Evolutionary conservation across 306 rosid species (phyloP).

Genomic region (Glycyrrhiza uralensis): DNA sequence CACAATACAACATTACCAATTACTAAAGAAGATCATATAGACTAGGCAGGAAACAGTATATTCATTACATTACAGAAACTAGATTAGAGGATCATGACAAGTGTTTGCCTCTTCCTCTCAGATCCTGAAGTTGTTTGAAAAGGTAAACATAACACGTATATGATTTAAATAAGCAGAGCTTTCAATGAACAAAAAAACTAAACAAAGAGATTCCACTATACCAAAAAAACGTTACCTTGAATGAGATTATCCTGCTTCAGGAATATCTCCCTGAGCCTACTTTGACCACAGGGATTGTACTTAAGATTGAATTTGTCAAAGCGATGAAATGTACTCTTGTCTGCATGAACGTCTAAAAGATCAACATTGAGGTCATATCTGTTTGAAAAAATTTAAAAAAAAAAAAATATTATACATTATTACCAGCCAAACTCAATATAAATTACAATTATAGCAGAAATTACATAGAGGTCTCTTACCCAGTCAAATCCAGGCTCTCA

Average conservation of each 20-base stretch:
- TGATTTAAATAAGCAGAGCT: background rate
- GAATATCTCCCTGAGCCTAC: slow-evolving; percentile 96
- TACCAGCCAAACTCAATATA: background rate
- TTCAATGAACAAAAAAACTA: background rate
- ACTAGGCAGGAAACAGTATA: background rate
- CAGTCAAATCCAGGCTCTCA: slow-evolving; percentile 88
- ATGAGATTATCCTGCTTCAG: slow-evolving; percentile 97
- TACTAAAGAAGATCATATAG: background rate
- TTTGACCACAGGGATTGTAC: slow-evolving; percentile 97
- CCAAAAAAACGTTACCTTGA: slow-evolving; percentile 55
- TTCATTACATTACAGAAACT: background rate
- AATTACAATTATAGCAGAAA: background rate
- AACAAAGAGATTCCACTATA: background rate
- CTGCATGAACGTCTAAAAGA: slow-evolving; percentile 98
- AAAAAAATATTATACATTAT: slow-evolving; percentile 11
- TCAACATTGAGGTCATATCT: slow-evolving; percentile 95
- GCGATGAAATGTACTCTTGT: slow-evolving; percentile 98
- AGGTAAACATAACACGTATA: background rate
- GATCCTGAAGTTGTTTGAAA: background rate
- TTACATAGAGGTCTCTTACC: slow-evolving; percentile 43
- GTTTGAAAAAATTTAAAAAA: slow-evolving; percentile 30
- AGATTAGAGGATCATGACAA: background rate
- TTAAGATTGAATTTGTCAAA: slow-evolving; percentile 95
- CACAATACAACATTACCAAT: background rate
- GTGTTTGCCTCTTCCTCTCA: background rate